Base-by-base conservation (phyloP, 495 filamentous ascomycete species). In the Niebla homalea region DNA sequence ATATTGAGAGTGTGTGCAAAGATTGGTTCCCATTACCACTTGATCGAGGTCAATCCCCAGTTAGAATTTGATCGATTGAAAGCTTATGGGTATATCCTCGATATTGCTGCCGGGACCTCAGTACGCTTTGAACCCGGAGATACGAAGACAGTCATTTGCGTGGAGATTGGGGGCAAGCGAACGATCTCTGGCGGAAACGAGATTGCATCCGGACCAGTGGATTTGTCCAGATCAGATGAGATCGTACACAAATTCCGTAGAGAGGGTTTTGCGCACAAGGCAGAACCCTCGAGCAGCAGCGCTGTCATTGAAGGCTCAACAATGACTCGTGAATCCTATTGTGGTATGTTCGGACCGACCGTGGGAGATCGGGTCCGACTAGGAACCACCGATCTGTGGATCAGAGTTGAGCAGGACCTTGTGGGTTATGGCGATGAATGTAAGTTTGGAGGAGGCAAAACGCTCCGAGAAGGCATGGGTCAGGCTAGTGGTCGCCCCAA, bases 41-140 rank as follows among this genome's bases (percentile, higher is more conserved):
- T 98, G 64, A 77, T 95, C 59, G 92, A 98, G 70, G 84, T 80
- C 19, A 98, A 98, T 62, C 85, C 89, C 19, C 78, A 84, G 64
- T 71, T 98, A 48, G 79, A 86, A 60, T 98, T 98, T 64, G 92
- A 98, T 64, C 85, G 92, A n/a, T 64, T 78, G 23, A 77, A 78
- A 44, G 75, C 89, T 1, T 89, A 89, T 57, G 92, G 92, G 3
- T 95, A 75, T 64, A 77, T 89, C 11, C 73, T 98, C 19, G 89
- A 98, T 60, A 89, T 97, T 37, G 65, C 89, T 2, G 88, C 93
- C 11, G 92, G 92, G 14, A 96, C 89, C 1, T 92, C 89, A 15
- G 81, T 97, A 29, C 79, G 92, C 32, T 98, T 98, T 55, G 92
- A 98, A 68, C 90, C 92, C 0, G 92, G 92, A 37, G 89, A 96